Evolutionary conservation across 495 filamentous ascomycete species (phyloP).

Genomic region (Sordaria brevicollis): DNA sequence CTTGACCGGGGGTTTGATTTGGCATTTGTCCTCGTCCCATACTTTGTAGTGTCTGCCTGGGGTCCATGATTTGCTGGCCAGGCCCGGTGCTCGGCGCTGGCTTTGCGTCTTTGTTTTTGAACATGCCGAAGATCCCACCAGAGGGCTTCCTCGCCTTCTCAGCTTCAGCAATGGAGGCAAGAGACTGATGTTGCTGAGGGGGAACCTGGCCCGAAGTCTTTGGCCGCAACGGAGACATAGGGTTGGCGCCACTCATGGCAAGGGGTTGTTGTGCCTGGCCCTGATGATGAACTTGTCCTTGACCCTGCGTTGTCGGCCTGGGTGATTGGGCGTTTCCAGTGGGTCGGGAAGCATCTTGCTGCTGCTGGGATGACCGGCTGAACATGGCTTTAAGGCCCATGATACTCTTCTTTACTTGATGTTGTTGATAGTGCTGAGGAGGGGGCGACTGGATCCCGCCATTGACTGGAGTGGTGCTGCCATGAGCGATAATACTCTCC

Average conservation of each 20-base stretch:
- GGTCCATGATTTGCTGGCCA: background rate
- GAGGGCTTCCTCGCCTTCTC: constrained; percentile 9
- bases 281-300: constrained; percentile 1
- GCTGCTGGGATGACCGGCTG: constrained; percentile 1
- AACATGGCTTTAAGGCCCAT: constrained; percentile 21
- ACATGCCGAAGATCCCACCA: constrained; percentile 20
- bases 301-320: constrained; percentile 1
- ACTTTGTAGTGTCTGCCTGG: background rate
- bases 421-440: constrained; percentile 10
- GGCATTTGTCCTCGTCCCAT: constrained; percentile 4
- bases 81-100: background rate
- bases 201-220: background rate
- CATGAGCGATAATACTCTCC: constrained; percentile 21
- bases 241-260: constrained; percentile 1
- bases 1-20: constrained; percentile 3
- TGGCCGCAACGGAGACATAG: background rate
- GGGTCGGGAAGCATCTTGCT: background rate
- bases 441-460: constrained; percentile 6
- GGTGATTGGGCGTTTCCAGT: constrained; percentile 1
- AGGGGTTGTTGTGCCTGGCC: background rate
- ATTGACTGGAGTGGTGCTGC: constrained; percentile 10
- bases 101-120: constrained; percentile 10
- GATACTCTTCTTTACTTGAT: constrained; percentile 22
- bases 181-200: background rate
- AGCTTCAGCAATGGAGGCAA: background rate